Evolutionary conservation across 2,329 filamentous ascomycete species (phyloP).

Genomic region (Pseudopyrenochaeta lycopersici): DNA sequence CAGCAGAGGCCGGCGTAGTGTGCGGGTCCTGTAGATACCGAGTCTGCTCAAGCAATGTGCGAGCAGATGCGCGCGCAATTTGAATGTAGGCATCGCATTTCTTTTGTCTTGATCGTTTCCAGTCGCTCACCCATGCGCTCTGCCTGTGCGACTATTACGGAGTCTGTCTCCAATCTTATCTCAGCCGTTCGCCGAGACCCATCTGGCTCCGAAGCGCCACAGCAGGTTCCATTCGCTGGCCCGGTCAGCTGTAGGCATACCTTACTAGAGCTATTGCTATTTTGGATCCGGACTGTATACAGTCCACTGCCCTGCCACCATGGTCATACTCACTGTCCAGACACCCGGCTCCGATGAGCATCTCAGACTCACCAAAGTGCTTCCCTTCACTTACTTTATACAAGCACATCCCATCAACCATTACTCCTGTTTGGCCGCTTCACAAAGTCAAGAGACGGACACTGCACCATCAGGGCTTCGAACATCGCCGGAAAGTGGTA

Average conservation of each 20-base stretch:
- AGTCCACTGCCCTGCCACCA: constrained; percentile 25
- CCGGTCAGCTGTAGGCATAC: constrained; percentile 12
- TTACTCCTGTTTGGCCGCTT: constrained; percentile 8
- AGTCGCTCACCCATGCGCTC: constrained; percentile 1
- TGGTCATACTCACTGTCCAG: constrained; percentile 17
- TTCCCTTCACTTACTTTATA: constrained; percentile 13
- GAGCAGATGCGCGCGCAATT: no score
- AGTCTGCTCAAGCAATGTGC: no score
- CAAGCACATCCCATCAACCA: constrained; percentile 9
- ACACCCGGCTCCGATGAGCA: constrained; percentile 12
- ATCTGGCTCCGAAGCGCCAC: constrained; percentile 16
- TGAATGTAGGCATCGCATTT: background rate
- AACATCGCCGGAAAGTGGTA: background rate
- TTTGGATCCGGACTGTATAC: constrained; percentile 26
- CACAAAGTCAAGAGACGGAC: constrained; percentile 6
- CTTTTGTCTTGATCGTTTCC: background rate
- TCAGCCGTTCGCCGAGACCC: constrained; percentile 6
- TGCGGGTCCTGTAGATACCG: no score
- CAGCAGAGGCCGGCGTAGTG: no score
- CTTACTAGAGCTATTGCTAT: constrained; percentile 27
- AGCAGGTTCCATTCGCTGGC: constrained; percentile 16
- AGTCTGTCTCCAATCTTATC: constrained; percentile 8
- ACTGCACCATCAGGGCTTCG: background rate
- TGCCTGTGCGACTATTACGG: constrained; percentile 1
- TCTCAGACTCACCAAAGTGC: constrained; percentile 14